phyloP scores from a whole-genome alignment of 2,329 filamentous ascomycete species.

The Neonectria hederae region DNA sequence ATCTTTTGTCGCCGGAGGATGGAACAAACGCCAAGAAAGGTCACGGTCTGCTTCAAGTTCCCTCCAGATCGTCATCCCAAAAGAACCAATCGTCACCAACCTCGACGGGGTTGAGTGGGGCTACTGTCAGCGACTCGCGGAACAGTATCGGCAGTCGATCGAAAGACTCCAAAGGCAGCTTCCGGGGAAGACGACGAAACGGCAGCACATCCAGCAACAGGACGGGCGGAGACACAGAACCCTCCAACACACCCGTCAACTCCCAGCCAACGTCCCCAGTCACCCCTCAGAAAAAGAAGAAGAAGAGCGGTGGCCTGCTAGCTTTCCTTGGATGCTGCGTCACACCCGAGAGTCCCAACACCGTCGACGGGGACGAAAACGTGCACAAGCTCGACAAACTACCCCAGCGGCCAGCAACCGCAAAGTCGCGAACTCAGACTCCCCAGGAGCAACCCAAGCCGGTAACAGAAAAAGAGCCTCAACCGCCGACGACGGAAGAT shows the following conservation, averaged over 20 bases:
- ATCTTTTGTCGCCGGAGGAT: slow-evolving; percentile 54
- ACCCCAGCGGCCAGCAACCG: slow-evolving; percentile 63
- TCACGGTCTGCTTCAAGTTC: slow-evolving; percentile 64
- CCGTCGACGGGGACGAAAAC: slow-evolving; percentile 62
- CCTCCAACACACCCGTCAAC: slow-evolving; percentile 58
- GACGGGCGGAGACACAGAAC: slow-evolving; percentile 63
- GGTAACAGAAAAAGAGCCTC: slow-evolving; percentile 61
- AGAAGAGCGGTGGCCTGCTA: slow-evolving; percentile 63
- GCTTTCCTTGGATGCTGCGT: slow-evolving; percentile 74
- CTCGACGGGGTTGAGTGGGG: slow-evolving; percentile 68
- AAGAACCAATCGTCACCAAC: slow-evolving; percentile 68
- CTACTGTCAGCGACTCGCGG: slow-evolving; percentile 65
- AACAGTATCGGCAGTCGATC: slow-evolving; percentile 72
- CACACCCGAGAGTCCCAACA: slow-evolving; percentile 67
- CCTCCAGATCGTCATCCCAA: slow-evolving; percentile 69
- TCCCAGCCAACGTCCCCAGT: slow-evolving; percentile 63
- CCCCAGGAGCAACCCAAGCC: slow-evolving; percentile 59
- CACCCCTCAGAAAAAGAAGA: slow-evolving; percentile 64
- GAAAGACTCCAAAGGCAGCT: slow-evolving; percentile 72
- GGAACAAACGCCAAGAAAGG: slow-evolving; percentile 58
- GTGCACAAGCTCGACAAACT: slow-evolving; percentile 68
- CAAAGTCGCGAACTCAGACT: slow-evolving; percentile 63
- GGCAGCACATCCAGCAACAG: slow-evolving; percentile 74
- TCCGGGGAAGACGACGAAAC: slow-evolving; percentile 70
- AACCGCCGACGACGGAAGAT: slow-evolving; percentile 49